Evolutionary conservation across 805 yeast genomes (phyloP), one percentile per base, ranked within the genome.

Genomic region (Spathaspora girioi): DNA sequence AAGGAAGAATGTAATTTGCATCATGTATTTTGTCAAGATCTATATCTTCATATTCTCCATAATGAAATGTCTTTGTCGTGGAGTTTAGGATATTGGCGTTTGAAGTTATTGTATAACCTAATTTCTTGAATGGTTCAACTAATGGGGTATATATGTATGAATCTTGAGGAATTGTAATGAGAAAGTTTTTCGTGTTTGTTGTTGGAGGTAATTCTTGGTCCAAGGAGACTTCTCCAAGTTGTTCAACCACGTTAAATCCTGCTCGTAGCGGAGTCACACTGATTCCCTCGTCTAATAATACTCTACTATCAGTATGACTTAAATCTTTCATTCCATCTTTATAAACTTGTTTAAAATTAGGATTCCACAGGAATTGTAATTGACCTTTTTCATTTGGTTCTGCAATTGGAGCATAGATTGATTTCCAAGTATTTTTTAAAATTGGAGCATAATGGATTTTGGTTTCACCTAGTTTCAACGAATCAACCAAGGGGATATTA

Each of bases 21-120:
- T 78, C 72, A 20, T 72, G 65, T 32, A 86, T 59, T 53, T 78
- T 66, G 58, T 92, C 97, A 61, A 91, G 80, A 61, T 92, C 88
- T 19, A 91, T 68, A 46, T 87, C 90, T 64, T 93, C 99, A 65
- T 93, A 93, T 50, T 93, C 98, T 17, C 90, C 92, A 65, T 83
- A 91, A 53, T 90, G 97, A 59, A 89, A 83, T 0, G 82, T 66
- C 54, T 75, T 80, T 51, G 2, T 52, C 42, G 6, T n/a, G n/a
- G n/a, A n/a, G 40, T 67, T 70, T 9, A 65, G 55, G 2, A 64
- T 56, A 2, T 78, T 59, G 10, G 12, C 38, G 14, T 45, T 42
- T 15, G 20, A 15, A 3, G 60, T 51, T 11, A 75, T 56, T 1
- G 62, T 57, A 15, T 54, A 52, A 6, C 57, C 61, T 40, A 49